phyloP scores from a whole-genome alignment of 2,329 filamentous ascomycete species.

The Neonectria faginata region DNA sequence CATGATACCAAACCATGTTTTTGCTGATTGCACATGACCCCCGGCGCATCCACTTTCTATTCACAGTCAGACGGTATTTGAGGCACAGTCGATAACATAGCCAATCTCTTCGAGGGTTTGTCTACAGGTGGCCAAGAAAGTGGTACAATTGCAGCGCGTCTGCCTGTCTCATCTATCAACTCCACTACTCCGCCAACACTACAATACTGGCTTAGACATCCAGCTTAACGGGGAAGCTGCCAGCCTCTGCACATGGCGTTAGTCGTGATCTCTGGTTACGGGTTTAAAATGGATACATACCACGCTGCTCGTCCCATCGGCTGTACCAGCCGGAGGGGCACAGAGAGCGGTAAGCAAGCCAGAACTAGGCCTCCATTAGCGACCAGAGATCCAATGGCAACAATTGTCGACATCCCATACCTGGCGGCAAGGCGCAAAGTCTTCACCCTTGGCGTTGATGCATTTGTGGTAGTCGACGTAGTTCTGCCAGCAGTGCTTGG shows the following conservation, averaged over 20 bases:
- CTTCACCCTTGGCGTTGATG: constrained; percentile 97
- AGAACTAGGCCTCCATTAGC: constrained; percentile 74
- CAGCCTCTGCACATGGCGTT: constrained; percentile 64
- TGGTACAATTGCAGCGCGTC: constrained; percentile 54
- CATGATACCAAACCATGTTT: constrained; percentile 37
- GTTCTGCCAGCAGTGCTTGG: constrained; percentile 99
- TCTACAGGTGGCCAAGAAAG: constrained; percentile 48
- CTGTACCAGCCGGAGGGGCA: constrained; percentile 95
- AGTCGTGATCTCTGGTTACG: constrained; percentile 42
- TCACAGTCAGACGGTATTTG: constrained; percentile 29
- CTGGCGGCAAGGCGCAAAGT: constrained; percentile 97
- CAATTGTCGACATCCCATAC: constrained; percentile 60
- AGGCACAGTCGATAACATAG: constrained; percentile 32
- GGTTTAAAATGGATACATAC: constrained; percentile 63
- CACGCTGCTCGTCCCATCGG: constrained; percentile 97
- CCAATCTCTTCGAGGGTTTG: constrained; percentile 43
- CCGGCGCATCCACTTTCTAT: constrained; percentile 19
- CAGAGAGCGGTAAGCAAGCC: constrained; percentile 94
- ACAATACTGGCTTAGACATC: constrained; percentile 62
- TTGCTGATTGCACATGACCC: constrained; percentile 9
- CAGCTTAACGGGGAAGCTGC: constrained; percentile 75
- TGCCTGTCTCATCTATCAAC: constrained; percentile 48
- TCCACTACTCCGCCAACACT: constrained; percentile 41
- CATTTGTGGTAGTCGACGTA: constrained; percentile 99
- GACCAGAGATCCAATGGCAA: constrained; percentile 3